Evolutionary conservation across 257 asterid species (phyloP).

Genomic region (Ajuga chamaepitys): DNA sequence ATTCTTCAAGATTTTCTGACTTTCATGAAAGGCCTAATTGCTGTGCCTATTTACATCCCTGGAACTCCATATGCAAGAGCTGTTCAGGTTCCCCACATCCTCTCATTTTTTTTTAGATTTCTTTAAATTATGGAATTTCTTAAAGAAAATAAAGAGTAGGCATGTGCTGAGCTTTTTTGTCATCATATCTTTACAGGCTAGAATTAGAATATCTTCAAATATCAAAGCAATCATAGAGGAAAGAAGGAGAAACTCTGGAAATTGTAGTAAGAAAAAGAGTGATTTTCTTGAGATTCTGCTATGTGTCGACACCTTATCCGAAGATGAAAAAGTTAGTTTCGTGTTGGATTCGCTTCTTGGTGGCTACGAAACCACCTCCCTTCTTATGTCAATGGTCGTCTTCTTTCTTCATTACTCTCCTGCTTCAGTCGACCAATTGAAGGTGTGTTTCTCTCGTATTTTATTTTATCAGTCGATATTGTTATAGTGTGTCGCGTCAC

Average conservation of each 20-base stretch:
- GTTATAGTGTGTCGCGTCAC: no score
- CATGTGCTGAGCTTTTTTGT: conserved; percentile 36
- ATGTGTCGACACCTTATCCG: conserved; percentile 51
- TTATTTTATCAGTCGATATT: neutral
- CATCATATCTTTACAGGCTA: conserved; percentile 75
- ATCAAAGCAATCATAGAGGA: conserved; percentile 76
- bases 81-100: conserved; percentile 50
- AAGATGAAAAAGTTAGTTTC: conserved; percentile 76
- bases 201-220: conserved; percentile 66
- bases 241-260: conserved; percentile 34
- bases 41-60: conserved; percentile 62
- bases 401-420: conserved; percentile 43
- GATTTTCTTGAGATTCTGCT: conserved; percentile 67
- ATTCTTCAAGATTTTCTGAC: conserved; percentile 57
- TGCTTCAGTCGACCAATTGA: conserved; percentile 34
- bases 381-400: conserved; percentile 50
- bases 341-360: conserved; percentile 71
- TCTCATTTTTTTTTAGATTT: neutral
- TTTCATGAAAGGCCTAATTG: conserved; percentile 59
- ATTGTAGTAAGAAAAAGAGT: conserved; percentile 23
- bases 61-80: conserved; percentile 80
- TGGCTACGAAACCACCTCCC: conserved; percentile 75
- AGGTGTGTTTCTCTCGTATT: conserved; percentile 26
- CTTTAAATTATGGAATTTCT: neutral
- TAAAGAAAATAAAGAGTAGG: conserved; percentile 6